Base-by-base conservation (phyloP, 108 stramenopile genomes). In the Schizochytrium sp. region DNA sequence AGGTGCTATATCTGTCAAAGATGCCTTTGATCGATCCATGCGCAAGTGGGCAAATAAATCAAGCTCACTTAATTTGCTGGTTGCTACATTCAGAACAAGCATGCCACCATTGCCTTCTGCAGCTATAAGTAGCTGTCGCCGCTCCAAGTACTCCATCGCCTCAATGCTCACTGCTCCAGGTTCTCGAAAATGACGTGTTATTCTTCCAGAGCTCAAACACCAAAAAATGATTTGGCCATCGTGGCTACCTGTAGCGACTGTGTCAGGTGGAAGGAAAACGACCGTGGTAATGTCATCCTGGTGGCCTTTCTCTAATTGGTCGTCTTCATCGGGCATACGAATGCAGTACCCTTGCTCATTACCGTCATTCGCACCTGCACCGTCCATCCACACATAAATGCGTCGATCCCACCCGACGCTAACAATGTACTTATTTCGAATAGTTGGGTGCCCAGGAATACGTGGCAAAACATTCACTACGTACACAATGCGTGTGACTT, bases 221-320 rank as follows among this genome's bases (percentile, higher is more conserved):
- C 92, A 92, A 3, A 92, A 41, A 42, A 91, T 60, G 56, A 92
- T 89, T 46, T 87, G 91, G 13, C 92, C 92, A 57, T 92, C 92
- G 53, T 88, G 83, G 10, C 91, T 88, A 17, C 91, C 92, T 3
- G 92, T 92, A 17, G 92, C 92, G 8, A 92, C 72, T 72, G 88
- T 89, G 42, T 76, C 55, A n/a, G 57, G 72, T 15, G 89, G 90
- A 46, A 90, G 89, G 61, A 87, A 88, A 3, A 59, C 88, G 17
- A 92, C 87, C 46, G 89, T 46, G 15, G 88, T 69, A 56, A 92
- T 91, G 61, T 92, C 91, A 40, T 90, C 91, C 19, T 55, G 53
- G 83, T 91, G 91, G 7, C 90, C 90, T 38, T 61, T 53, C 55
- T 61, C 73, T 4, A n/a, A 38, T 56, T 57, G 13, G 45, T 12